Percentiles rank a stretch among this genome's conserved stretches.
phyloP scores from a whole-genome alignment of 768 basidiomycete genomes.

The Boletus pseudopeckii region DNA sequence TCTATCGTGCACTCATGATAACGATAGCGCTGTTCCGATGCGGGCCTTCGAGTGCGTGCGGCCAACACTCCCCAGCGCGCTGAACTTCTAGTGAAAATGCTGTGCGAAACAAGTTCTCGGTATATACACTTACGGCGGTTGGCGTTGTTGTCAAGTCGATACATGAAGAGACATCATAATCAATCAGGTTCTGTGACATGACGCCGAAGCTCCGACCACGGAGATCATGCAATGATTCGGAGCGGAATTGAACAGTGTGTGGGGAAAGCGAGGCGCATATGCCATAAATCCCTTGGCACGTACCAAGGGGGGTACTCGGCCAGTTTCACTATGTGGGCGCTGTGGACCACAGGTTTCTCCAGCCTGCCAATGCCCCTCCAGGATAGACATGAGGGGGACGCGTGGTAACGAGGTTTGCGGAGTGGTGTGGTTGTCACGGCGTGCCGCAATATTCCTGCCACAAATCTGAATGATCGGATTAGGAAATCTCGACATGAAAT shows the following conservation, averaged over 20 bases:
- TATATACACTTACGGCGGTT: neutral
- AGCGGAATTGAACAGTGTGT: constrained; percentile 7
- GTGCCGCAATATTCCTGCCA: constrained; percentile 10
- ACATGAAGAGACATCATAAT: neutral
- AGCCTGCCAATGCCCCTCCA: neutral
- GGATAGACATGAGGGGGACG: constrained; percentile 12
- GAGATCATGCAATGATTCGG: constrained; percentile 3
- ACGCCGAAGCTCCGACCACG: neutral
- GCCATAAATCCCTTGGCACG: constrained; percentile 1
- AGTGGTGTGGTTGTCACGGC: neutral
- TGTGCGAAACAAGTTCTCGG: constrained; percentile 2
- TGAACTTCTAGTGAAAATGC: neutral
- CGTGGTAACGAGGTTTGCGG: neutral
- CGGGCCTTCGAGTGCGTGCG: neutral
- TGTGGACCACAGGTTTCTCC: neutral
- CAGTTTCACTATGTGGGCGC: constrained; percentile 2
- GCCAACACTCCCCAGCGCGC: neutral
- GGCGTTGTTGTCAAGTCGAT: constrained; percentile 7
- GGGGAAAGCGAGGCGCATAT: constrained; percentile 6
- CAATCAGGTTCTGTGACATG: neutral
- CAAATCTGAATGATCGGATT: constrained; percentile 12
- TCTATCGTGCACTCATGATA: neutral
- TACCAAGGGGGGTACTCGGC: neutral
- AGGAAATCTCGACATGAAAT: neutral
- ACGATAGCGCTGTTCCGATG: neutral